Conservation (phyloP, 768 basidiomycete genomes). For the Hysterangium stoloniferum region DNA sequence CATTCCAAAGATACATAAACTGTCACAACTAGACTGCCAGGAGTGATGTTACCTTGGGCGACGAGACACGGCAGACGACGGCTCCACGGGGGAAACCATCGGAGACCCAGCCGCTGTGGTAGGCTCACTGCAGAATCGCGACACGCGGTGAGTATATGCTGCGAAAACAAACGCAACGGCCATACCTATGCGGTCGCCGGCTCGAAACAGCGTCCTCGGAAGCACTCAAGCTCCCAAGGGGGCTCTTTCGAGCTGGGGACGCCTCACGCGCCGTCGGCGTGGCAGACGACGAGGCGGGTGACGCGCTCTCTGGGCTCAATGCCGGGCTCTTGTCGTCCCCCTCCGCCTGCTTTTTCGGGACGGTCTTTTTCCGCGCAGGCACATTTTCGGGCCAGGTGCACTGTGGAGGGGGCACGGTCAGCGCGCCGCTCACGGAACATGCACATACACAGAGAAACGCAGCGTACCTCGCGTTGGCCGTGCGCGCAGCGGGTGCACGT, state of each 20-base stretch:
- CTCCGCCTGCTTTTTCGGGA: conserved; percentile 35
- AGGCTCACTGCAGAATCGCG: conserved; percentile 9
- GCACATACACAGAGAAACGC: not conserved
- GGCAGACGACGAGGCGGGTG: conserved; percentile 57
- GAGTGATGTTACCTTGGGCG: conserved; percentile 14
- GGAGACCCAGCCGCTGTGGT: conserved; percentile 8
- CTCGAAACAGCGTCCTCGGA: conserved; percentile 1
- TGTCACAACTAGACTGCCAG: too few relatives aligned
- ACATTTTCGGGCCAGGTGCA: conserved; percentile 81
- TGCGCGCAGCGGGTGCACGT: conserved; percentile 81
- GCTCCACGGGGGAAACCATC: conserved; percentile 7
- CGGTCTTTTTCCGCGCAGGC: conserved; percentile 61
- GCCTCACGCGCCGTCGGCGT: conserved; percentile 8
- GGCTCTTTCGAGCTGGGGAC: conserved; percentile 11
- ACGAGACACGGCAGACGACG: not conserved
- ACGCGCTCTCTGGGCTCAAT: conserved; percentile 49
- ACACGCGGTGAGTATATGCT: conserved; percentile 1
- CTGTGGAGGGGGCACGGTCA: conserved; percentile 26
- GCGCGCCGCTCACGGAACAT: too few relatives aligned
- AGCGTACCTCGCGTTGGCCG: conserved; percentile 71
- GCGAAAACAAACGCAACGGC: not conserved
- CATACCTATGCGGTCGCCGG: conserved; percentile 6
- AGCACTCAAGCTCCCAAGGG: not conserved
- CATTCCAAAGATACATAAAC: too few relatives aligned
- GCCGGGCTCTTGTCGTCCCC: conserved; percentile 17